These are phyloP conservation scores for Taphrina confusa DNA, from an alignment of 1,139 yeast genomes.

Conservation along the genomic window DNA sequence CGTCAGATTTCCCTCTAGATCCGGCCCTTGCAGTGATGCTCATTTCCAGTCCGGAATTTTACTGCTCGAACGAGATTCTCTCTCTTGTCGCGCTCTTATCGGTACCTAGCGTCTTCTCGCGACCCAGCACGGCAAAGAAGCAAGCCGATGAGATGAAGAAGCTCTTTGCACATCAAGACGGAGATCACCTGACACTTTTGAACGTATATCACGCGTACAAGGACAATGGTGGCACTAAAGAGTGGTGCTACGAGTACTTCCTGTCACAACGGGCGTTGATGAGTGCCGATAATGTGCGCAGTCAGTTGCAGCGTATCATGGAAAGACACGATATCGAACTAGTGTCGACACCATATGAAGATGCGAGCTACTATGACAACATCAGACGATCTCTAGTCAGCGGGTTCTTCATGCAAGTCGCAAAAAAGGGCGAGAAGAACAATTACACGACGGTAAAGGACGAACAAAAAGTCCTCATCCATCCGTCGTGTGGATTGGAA, in stretches of 20 bases:
- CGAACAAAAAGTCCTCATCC: constrained; percentile 90
- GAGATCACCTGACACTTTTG: constrained; percentile 88
- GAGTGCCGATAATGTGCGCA: constrained; percentile 81
- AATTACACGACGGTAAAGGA: constrained; percentile 87
- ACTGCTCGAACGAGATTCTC: constrained; percentile 84
- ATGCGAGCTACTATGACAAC: constrained; percentile 63
- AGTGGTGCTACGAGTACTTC: constrained; percentile 91
- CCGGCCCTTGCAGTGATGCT: constrained; percentile 94
- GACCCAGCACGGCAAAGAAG: constrained; percentile 86
- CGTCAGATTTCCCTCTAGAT: constrained; percentile 92
- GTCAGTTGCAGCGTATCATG: constrained; percentile 82
- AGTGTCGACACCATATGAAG: constrained; percentile 68
- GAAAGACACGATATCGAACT: constrained; percentile 73
- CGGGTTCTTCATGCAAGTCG: constrained; percentile 99
- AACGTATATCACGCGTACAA: constrained; percentile 86
- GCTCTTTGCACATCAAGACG: constrained; percentile 87
- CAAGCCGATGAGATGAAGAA: constrained; percentile 90
- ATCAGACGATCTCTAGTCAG: constrained; percentile 82
- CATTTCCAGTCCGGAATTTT: constrained; percentile 79
- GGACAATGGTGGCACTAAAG: constrained; percentile 58
- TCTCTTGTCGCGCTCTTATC: constrained; percentile 87
- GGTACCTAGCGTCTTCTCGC: constrained; percentile 90
- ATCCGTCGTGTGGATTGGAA: constrained; percentile 86
- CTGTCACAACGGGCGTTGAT: constrained; percentile 77
- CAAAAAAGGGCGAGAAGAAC: constrained; percentile 75